Base-by-base conservation (phyloP, 805 yeast genomes). In the Priceomyces medius region DNA sequence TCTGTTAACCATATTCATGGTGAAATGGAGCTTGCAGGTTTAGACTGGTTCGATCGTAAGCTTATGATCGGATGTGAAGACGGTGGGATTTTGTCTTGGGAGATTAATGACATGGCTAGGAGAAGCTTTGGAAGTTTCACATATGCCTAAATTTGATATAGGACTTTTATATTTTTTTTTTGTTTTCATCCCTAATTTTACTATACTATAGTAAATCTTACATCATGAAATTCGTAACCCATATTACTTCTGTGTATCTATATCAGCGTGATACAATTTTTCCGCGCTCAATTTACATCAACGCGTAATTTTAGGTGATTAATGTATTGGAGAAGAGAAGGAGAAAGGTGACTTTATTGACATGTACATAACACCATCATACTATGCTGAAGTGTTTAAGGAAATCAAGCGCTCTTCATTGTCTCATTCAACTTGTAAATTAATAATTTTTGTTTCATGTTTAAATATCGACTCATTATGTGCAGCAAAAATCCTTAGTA, bases 401-500 rank as follows among this genome's bases (percentile, higher is more conserved):
- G 81, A 77, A 38, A 82, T 91, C 46, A 73, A 80, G 51, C 68
- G 73, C 41, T 76, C 85, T n/a, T 83, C 95, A 3, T 64, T 88
- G 40, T 83, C 96, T 10, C 97, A 90, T 61, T 84, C 96, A n/a
- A 84, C 96, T 4, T 93, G 97, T 59, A 85, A 86, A 54, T 65
- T 90, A 43, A 88, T 87, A 19, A 70, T 93, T 7, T 88, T 91
- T 58, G 96, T 88, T 17, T 85, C 98, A 3, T 88, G 97, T 63
- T 69, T 91, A 48, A 87, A 85, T 60, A 83, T 93, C 20, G 99
- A 93, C 65, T 88, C 98, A 31, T 68, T 93, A 12, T 91, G 97
- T 67, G 87, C 96, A 0, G 81, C 95, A 21, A 83, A 81, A 56
- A 85, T 89, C 55, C 67, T 93, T 18, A 73, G 89, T 14, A 61